Evolutionary conservation across 1,139 yeast genomes (phyloP).

Genomic region (Protomyces inundatus): DNA sequence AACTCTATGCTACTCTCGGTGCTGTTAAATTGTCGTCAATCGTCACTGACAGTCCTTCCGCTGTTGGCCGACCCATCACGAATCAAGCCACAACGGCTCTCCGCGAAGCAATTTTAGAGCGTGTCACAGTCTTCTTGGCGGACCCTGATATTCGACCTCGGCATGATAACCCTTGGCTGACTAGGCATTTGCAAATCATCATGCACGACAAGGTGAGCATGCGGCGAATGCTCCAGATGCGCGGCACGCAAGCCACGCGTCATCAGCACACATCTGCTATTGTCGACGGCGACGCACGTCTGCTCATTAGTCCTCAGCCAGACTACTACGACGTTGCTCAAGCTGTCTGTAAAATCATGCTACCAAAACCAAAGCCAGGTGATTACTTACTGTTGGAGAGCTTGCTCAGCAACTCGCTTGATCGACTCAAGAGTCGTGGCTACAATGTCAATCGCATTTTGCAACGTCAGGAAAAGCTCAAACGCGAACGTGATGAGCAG

Average conservation of each 20-base stretch:
- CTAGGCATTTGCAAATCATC: conserved; percentile 2
- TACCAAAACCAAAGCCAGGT: conserved; percentile 40
- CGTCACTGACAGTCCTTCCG: conserved; percentile 30
- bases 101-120: conserved; percentile 35
- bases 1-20: conserved; percentile 36
- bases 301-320: conserved; percentile 31
- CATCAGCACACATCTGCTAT: conserved; percentile 29
- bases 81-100: conserved; percentile 28
- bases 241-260: conserved; percentile 20
- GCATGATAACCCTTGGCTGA: conserved; percentile 4
- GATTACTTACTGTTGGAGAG: conserved; percentile 42
- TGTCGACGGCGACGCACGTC: conserved; percentile 18
- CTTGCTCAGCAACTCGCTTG: conserved; percentile 38
- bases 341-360: conserved; percentile 37
- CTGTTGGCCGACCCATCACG: conserved; percentile 28
- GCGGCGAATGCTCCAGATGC: conserved; percentile 18
- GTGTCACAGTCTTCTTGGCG: conserved; percentile 39
- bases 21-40: conserved; percentile 30
- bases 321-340: conserved; percentile 43
- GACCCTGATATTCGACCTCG: conserved; percentile 25
- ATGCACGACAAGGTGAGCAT: conserved; percentile 16
- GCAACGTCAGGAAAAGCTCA: conserved; percentile 34
- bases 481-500: conserved; percentile 24
- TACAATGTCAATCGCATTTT: conserved; percentile 41
- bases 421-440: conserved; percentile 40